Evolutionary conservation across 345 rosid species (phyloP), one percentile per base, ranked within the genome.

Genomic region (Salix brachista): DNA sequence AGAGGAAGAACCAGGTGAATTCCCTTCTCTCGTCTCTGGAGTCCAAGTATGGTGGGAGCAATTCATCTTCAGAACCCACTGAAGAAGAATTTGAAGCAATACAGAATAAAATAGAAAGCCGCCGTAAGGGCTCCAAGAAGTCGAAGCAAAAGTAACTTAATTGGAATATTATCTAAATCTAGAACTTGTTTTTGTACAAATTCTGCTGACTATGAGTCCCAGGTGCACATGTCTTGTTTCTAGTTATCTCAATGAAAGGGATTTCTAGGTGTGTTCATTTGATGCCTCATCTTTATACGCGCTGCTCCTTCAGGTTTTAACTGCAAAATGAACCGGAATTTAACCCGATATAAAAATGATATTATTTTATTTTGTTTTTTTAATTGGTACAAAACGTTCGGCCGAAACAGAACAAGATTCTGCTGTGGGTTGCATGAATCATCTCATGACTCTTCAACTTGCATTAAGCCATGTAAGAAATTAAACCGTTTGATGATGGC

Each of bases 21-120:
- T 89, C 99, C 73, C 88, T 96, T 97, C 92, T 92, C 77, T 89
- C 95, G 17, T 91, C 98, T 9, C 76, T 94, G 65, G 78, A 88
- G 65, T 82, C 92, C 73, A 94, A 85, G 73, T 96, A 94, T 68
- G 97, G 97, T 21, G 88, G 89, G 3, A 78, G 66, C 36, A 76
- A 50, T 41, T 83, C 83, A 48, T 76, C 76, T 25, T 75, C 90
- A 12, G 98, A 92, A 79, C 97, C 91, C 9, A 88, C 87, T 21
- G 97, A 96, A 50, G 98, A 92, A 90, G 94, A 96, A 77, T 94
- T 96, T 41, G 94, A 94, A 89, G 97, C 98, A 81, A 88, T 93
- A 12, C 84, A 80, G 88, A 90, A 81, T 80, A 92, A 87, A 85
- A 69, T 92, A 26, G 94, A 90, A 68, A 79, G 83, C 79, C 69